phyloP scores from a whole-genome alignment of 441 rosid species.

The Cnidoscolus chayamansa region DNA sequence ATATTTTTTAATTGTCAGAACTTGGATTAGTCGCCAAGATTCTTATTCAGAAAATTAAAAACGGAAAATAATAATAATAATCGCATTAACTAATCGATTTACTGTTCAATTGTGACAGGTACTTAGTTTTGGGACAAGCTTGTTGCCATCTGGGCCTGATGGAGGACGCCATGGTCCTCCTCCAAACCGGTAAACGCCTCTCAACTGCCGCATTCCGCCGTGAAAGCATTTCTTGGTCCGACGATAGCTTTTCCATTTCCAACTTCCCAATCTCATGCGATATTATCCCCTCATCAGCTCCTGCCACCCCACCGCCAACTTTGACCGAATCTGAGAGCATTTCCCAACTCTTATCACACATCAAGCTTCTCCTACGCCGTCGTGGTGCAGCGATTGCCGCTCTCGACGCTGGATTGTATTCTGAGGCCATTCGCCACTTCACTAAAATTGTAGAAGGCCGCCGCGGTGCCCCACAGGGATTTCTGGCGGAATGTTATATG shows the following conservation, averaged over 20 bases:
- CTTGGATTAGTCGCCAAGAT: background rate
- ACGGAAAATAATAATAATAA: no score
- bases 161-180: constrained; percentile 95
- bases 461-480: constrained; percentile 77
- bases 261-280: constrained; percentile 35
- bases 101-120: constrained; percentile 40
- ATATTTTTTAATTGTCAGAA: no score
- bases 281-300: constrained; percentile 33
- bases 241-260: constrained; percentile 76
- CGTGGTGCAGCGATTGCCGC: constrained; percentile 82
- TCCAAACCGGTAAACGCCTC: constrained; percentile 89
- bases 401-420: constrained; percentile 61
- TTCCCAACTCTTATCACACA: constrained; percentile 62
- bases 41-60: background rate
- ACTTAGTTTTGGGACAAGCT: constrained; percentile 82
- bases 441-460: constrained; percentile 80
- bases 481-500: constrained; percentile 76
- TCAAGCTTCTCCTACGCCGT: constrained; percentile 81
- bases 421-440: constrained; percentile 87
- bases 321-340: constrained; percentile 54
- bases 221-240: constrained; percentile 75
- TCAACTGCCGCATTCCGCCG: constrained; percentile 88
- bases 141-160: constrained; percentile 84
- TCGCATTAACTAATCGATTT: background rate
- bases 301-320: constrained; percentile 52